Evolutionary conservation across 2,329 filamentous ascomycete genomes (phyloP), one percentile per base, ranked within the genome.

Genomic region (Aureobasidium sp.): DNA sequence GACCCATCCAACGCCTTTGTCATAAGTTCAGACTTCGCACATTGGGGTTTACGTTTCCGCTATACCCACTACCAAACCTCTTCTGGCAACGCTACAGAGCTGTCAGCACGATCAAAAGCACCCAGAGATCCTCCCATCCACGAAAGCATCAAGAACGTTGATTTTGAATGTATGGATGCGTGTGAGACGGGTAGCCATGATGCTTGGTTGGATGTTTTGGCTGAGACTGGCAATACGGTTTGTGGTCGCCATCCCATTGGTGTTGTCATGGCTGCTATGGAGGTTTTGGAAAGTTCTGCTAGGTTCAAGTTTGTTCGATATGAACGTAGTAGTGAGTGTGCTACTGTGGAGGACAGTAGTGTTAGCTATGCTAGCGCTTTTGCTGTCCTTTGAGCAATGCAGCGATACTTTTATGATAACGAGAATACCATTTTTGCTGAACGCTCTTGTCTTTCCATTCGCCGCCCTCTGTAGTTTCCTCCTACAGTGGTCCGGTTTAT

Each of bases 331-430:
- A 90, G 89, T 67, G 81, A 97, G 77, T 92, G 92, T 4, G 84
- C 87, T 70, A 84, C 84, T 36, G 83, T 91, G 1, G 78, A 76
- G 20, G 93, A 97, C 69, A 96, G 90, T 70, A 98, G 95, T 71
- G 96, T 99, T 60, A 98, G 95, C 80, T 99, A 99, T 78, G 94
- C 93, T 4, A 95, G 95, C 76, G 96, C 94, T 4, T 97, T 96
- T 84, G 94, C 95, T 11, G 84, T 95, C 20, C 75, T 94, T 40
- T 94, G 58, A 70, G 7, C 20, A 25, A n/a, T 9, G 23, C 33
- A 13, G 23, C 13, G 53, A 23, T 43, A 15, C 10, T 51, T 43
- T 56, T 18, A 56, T 31, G 36, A 56, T 29, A 29, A 55, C 25
- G 36, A 42, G 16, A 23, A 38, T 18, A 36, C 31, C 29, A 6